Base-by-base conservation (phyloP, 1,139 yeast genomes). In the Suhomyces chickasaworum region DNA sequence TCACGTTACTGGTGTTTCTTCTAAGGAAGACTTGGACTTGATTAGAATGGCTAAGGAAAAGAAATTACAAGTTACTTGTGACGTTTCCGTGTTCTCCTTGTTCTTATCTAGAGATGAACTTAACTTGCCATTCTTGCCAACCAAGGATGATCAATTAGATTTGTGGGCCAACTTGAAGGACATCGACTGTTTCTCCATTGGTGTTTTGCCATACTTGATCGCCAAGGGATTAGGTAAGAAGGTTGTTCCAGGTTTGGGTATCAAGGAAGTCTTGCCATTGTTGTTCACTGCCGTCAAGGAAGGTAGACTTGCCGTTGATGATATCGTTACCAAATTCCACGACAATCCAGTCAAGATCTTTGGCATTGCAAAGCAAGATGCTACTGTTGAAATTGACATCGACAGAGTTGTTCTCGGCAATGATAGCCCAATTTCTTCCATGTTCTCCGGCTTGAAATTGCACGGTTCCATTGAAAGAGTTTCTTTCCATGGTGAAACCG, bases 401-500 rank as follows among this genome's bases (percentile, higher is more conserved):
- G 97, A 89, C 68, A 80, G 95, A 65, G 65, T 71, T 30, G 72
- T 75, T 51, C 63, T 77, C 22, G 73, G 73, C 5, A 59, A 78
- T 53, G 71, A 73, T 65, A 69, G 50, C 51, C 68, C 46, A 68
- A 72, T 59, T 70, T 73, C 55, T 16, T 51, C 64, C n/a, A 49
- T 53, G 18, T 59, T 62, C 47, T 53, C 50, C 37, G 55, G 54
- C 47, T 70, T 74, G 46, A 71, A 75, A 44, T 73, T 87, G 61
- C 76, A 72, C 52, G 98, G 97, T 52, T 84, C 89, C 56, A 85
- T 93, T 59, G 96, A 89, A 69, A 83, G 98, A 65, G 98, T 93
- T 45, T 78, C 84, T 53, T 75, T 88, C 65, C 82, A 84, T 55
- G 85, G 83, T 52, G 84, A 84, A 64, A 87, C 96, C 47, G 89